phyloP scores from a whole-genome alignment of 768 basidiomycete species.

The Boletellus emodensis region DNA sequence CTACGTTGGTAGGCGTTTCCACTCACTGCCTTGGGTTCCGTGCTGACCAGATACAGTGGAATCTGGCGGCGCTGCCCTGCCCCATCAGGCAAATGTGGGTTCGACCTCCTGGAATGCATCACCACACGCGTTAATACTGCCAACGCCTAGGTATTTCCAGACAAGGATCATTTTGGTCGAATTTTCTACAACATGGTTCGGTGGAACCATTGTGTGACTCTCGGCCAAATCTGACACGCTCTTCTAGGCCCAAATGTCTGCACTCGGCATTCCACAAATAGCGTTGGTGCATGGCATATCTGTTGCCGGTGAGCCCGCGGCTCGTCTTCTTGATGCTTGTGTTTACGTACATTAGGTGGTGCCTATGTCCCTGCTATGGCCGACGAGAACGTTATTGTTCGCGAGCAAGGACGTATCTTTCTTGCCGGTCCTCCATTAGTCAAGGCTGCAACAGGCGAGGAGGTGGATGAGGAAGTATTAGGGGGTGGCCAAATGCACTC shows the following conservation, averaged over 20 bases:
- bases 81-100: slow-evolving; percentile 77
- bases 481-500: slow-evolving; percentile 93
- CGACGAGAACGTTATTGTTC: slow-evolving; percentile 88
- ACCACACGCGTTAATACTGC: neutral
- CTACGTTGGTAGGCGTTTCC: slow-evolving; percentile 67
- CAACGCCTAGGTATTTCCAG: slow-evolving; percentile 68
- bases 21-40: neutral
- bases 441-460: slow-evolving; percentile 91
- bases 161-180: slow-evolving; percentile 92
- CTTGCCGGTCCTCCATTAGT: slow-evolving; percentile 93
- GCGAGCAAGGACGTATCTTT: slow-evolving; percentile 91
- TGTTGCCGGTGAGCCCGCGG: slow-evolving; percentile 59
- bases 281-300: slow-evolving; percentile 93
- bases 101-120: neutral
- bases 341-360: slow-evolving; percentile 49
- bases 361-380: slow-evolving; percentile 97
- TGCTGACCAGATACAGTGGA: slow-evolving; percentile 55
- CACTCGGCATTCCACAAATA: slow-evolving; percentile 86
- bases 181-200: slow-evolving; percentile 96
- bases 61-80: slow-evolving; percentile 89
- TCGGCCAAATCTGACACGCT: slow-evolving; percentile 7
- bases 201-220: slow-evolving; percentile 1
- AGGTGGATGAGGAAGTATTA: slow-evolving; percentile 87
- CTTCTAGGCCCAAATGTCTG: slow-evolving; percentile 84
- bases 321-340: slow-evolving; percentile 1